Evolutionary conservation across 2,329 filamentous ascomycete genomes (phyloP), one percentile per base, ranked within the genome.

Genomic region (Sporothrix euskadiensis): DNA sequence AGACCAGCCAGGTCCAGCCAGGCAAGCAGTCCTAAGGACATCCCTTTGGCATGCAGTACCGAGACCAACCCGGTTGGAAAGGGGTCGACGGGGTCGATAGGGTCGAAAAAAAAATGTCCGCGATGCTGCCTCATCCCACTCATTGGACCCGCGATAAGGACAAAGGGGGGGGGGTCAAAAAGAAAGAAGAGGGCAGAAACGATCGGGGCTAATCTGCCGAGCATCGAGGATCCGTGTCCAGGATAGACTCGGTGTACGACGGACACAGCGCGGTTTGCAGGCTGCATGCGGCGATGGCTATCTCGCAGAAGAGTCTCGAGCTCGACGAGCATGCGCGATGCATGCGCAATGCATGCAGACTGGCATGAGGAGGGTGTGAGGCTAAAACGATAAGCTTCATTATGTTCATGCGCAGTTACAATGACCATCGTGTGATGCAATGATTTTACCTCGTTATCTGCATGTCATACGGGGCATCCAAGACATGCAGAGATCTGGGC

Each of bases 31-130:
- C 56, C 30, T 59, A 32, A 12, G 26, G 56, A 16, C 56, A 35
- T 59, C 56, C 30, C 56, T 59, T 59, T 59, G 56, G 56, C 30
- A 59, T 35, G 56, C 56, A 59, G 56, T 59, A 19, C 30, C 56
- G 56, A 59, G 56, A 59, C 56, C 56, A 59, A 59, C 16, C 30
- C n/a, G 56, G 56, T 59, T 16, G n/a, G 16, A 26, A 56, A 56
- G 22, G 22, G 26, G 3, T 49, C 14, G 14, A 49, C 19, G 22
- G n/a, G 1, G 52, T 14, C 10, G 52, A 56, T 35, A 35, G 35
- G 35, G 35, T 35, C 35, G 5, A 35, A 5, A 56, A 26, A 59
- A 32, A 59, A 59, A 35, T 32, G 30, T 35, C 56, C 56, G 56
- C 56, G 12, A 32, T 59, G 30, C 30, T 35, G 56, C 56, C 56